Conservation (phyloP, 805 yeast genomes). For the Pichia nanzhaoensis region DNA sequence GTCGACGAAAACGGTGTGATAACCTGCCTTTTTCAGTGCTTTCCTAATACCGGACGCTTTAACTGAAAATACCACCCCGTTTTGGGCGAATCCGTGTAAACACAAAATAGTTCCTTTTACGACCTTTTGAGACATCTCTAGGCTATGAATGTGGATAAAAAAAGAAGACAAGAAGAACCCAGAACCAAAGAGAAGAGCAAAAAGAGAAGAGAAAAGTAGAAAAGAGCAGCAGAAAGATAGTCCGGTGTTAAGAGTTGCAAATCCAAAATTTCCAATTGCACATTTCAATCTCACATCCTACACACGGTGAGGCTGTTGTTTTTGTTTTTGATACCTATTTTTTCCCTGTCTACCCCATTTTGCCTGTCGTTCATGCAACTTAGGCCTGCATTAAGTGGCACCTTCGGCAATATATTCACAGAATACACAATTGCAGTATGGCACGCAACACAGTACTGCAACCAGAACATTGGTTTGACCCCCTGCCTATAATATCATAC, state of each 20-base stretch:
- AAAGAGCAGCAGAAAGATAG: neutral
- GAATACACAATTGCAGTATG: no score
- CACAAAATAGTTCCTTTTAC: conserved; percentile 56
- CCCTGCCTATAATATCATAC: conserved; percentile 25
- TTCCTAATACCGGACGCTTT: conserved; percentile 88
- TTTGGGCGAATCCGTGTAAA: conserved; percentile 87
- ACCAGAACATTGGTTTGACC: conserved; percentile 23
- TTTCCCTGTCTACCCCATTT: no score
- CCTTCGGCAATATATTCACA: no score
- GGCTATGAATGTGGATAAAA: no score
- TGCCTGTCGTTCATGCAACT: no score
- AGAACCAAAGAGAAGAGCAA: neutral
- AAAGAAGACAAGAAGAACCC: neutral
- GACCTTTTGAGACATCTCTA: conserved; percentile 19
- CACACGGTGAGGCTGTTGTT: no score
- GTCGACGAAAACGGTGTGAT: conserved; percentile 68
- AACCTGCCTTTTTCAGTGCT: conserved; percentile 52
- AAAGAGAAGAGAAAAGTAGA: neutral
- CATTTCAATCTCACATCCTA: no score
- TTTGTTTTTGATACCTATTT: no score
- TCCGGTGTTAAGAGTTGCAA: no score
- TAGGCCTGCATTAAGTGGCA: no score
- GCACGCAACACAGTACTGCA: no score
- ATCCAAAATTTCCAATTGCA: no score
- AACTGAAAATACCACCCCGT: conserved; percentile 74